Percentiles rank a stretch among this genome's conserved stretches.
Conservation (phyloP, 345 rosid genomes). For the Acer saccharum region DNA sequence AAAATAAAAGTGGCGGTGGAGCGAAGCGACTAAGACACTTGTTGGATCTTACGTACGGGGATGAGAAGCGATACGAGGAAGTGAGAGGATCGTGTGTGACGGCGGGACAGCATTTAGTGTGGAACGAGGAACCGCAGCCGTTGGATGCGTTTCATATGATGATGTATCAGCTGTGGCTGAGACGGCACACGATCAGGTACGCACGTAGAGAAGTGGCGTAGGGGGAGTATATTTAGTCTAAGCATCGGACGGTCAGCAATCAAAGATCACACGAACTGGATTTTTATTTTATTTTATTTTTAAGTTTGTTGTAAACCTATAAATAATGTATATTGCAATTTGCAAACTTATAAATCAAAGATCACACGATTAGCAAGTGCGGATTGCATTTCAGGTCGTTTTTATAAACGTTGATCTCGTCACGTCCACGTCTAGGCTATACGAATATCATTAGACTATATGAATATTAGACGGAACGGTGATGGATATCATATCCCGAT, state of each 20-base stretch:
- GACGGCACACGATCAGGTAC: slow-evolving; percentile 63
- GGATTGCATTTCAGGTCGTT: too few relatives aligned
- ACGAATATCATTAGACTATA: too few relatives aligned
- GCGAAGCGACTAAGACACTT: slow-evolving; percentile 37
- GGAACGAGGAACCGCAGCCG: slow-evolving; percentile 54
- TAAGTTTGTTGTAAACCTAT: too few relatives aligned
- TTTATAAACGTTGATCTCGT: too few relatives aligned
- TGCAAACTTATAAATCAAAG: too few relatives aligned
- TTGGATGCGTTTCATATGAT: slow-evolving; percentile 50
- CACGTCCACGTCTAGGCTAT: too few relatives aligned
- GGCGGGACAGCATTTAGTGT: slow-evolving; percentile 44
- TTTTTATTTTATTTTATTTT: too few relatives aligned
- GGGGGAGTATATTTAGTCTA: neutral
- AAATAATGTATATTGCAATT: too few relatives aligned
- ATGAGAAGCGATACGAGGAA: slow-evolving; percentile 19
- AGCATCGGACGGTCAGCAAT: slow-evolving; percentile 12
- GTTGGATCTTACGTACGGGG: slow-evolving; percentile 29
- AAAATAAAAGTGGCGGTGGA: slow-evolving; percentile 5
- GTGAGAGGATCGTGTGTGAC: slow-evolving; percentile 35
- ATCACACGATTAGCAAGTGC: too few relatives aligned
- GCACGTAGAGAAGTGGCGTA: slow-evolving; percentile 33
- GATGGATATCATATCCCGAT: too few relatives aligned
- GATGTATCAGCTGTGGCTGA: slow-evolving; percentile 66
- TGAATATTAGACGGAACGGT: too few relatives aligned
- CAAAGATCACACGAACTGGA: neutral